A percentile compares a stretch with the other conserved stretches of the same genome.
phyloP scores from a whole-genome alignment of 1,139 yeast genomes.

The Eremothecium gossypii region DNA sequence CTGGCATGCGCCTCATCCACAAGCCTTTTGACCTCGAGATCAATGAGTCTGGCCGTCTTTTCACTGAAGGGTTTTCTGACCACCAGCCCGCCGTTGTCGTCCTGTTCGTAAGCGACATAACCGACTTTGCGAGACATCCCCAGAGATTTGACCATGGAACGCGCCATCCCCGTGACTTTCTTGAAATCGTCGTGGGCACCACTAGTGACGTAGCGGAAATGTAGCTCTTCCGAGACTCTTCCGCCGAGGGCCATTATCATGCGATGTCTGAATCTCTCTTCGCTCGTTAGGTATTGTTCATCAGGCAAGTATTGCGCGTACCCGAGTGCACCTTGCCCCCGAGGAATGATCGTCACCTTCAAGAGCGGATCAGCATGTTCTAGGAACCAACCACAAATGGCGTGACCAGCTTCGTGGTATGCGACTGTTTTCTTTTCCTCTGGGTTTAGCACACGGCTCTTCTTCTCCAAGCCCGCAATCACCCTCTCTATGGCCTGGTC shows the following conservation, averaged over 20 bases:
- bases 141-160: slow-evolving; percentile 79
- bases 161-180: slow-evolving; percentile 92
- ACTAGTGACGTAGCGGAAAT: slow-evolving; percentile 81
- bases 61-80: slow-evolving; percentile 89
- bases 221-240: slow-evolving; percentile 87
- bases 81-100: slow-evolving; percentile 34
- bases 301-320: slow-evolving; percentile 96
- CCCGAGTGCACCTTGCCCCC: slow-evolving; percentile 96
- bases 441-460: slow-evolving; percentile 68
- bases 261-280: slow-evolving; percentile 72
- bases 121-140: slow-evolving; percentile 91
- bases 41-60: slow-evolving; percentile 70
- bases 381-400: slow-evolving; percentile 94
- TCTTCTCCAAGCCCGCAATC: slow-evolving; percentile 91
- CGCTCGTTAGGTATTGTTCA: slow-evolving; percentile 74
- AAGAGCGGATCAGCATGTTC: slow-evolving; percentile 84
- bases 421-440: slow-evolving; percentile 88
- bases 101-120: slow-evolving; percentile 64
- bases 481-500: slow-evolving; percentile 96
- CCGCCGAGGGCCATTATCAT: slow-evolving; percentile 98
- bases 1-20: slow-evolving; percentile 67
- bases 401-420: slow-evolving; percentile 98
- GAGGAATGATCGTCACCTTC: slow-evolving; percentile 91
- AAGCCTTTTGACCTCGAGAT: slow-evolving; percentile 72
- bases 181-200: slow-evolving; percentile 97